These are phyloP conservation scores for Coniochaeta sp. DNA, from an alignment of 2,329 filamentous ascomycete genomes.

Conservation along the genomic window DNA sequence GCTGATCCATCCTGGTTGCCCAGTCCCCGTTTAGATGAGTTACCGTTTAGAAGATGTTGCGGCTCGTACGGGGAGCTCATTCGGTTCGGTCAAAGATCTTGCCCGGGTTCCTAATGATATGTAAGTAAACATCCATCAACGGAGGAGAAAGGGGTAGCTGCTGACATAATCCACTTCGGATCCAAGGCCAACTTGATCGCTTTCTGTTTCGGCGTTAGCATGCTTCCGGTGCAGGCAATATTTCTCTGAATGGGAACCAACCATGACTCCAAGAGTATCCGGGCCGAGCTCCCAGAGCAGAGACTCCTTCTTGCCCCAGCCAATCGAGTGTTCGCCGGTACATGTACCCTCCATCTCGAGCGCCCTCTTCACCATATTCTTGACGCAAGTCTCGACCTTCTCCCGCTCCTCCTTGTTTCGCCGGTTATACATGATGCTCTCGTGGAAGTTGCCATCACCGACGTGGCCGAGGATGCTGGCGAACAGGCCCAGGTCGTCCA, in stretches of 20 bases:
- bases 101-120: slow-evolving; percentile 57
- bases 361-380: slow-evolving; percentile 83
- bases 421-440: slow-evolving; percentile 82
- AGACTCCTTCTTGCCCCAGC: slow-evolving; percentile 78
- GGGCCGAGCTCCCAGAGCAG: slow-evolving; percentile 72
- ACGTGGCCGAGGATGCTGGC: slow-evolving; percentile 85
- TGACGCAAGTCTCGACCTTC: slow-evolving; percentile 73
- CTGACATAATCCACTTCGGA: slow-evolving; percentile 70
- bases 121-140: neutral
- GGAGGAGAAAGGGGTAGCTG: slow-evolving; percentile 1
- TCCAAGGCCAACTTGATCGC: slow-evolving; percentile 77
- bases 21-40: neutral
- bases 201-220: slow-evolving; percentile 27
- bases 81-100: slow-evolving; percentile 71
- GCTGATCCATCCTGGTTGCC: neutral
- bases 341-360: slow-evolving; percentile 92
- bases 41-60: neutral
- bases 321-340: slow-evolving; percentile 82
- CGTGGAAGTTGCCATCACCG: slow-evolving; percentile 91
- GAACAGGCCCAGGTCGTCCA: slow-evolving; percentile 79
- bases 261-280: slow-evolving; percentile 77
- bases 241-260: slow-evolving; percentile 7
- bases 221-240: neutral
- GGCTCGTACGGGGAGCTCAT: neutral
- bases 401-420: slow-evolving; percentile 61